A percentile compares a stretch with the other conserved stretches of the same genome.
These are phyloP conservation scores for Cylindrotheca closterium DNA, from an alignment of 108 stramenopile genomes.

Conservation along the genomic window DNA sequence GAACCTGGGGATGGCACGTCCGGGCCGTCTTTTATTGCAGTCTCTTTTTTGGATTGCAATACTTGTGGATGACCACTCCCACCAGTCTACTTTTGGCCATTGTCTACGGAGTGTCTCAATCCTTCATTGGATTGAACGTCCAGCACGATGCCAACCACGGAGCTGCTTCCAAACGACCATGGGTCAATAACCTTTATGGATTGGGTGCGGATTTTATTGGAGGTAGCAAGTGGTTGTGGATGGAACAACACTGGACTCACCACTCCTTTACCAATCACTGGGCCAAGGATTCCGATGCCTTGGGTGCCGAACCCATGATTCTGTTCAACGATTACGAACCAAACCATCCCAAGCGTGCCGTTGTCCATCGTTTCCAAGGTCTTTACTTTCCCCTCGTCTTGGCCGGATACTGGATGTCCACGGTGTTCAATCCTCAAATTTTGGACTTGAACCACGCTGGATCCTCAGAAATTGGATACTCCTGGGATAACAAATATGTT, in stretches of 20 bases:
- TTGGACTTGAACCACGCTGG: constrained; percentile 76
- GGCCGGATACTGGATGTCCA: constrained; percentile 78
- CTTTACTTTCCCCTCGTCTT: constrained; percentile 70
- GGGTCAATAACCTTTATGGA: constrained; percentile 83
- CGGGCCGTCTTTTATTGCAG: constrained; percentile 69
- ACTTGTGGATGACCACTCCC: constrained; percentile 54
- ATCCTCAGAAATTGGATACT: constrained; percentile 57
- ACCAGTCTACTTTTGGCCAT: constrained; percentile 63
- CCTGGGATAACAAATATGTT: constrained; percentile 78
- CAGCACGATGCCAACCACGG: constrained; percentile 98
- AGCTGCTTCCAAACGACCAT: constrained; percentile 74
- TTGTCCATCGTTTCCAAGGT: constrained; percentile 76
- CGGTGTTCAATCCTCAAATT: constrained; percentile 80
- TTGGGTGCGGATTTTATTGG: constrained; percentile 90
- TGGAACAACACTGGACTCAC: constrained; percentile 90
- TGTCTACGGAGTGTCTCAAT: constrained; percentile 71
- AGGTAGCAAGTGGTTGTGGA: constrained; percentile 87
- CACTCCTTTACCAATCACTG: constrained; percentile 84
- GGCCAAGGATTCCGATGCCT: constrained; percentile 78
- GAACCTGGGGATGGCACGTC: constrained; percentile 70
- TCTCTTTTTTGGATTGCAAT: constrained; percentile 67
- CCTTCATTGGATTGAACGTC: constrained; percentile 88
- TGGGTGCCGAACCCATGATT: constrained; percentile 85
- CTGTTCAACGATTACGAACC: constrained; percentile 81
- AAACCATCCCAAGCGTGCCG: constrained; percentile 63